phyloP scores from a whole-genome alignment of 2,329 filamentous ascomycete genomes.

The Penicillium crustosum region DNA sequence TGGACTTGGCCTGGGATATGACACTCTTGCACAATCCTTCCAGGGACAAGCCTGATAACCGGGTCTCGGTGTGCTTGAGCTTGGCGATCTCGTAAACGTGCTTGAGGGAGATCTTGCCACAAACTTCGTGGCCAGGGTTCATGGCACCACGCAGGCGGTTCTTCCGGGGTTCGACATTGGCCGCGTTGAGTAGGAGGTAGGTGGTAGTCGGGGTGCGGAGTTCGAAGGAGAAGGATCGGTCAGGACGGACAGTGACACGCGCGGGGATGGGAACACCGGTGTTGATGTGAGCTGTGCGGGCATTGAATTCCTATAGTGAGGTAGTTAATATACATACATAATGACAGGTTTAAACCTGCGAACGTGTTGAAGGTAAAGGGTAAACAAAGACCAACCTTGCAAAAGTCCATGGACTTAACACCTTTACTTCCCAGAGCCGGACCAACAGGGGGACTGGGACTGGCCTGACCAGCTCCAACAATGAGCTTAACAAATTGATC shows the following conservation, averaged over 20 bases:
- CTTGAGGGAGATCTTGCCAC: constrained; percentile 88
- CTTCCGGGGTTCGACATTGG: constrained; percentile 69
- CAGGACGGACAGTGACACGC: constrained; percentile 85
- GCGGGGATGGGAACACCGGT: constrained; percentile 85
- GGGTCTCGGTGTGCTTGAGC: constrained; percentile 81
- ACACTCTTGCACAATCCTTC: constrained; percentile 72
- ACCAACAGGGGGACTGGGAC: constrained; percentile 91
- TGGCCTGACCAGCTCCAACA: constrained; percentile 92
- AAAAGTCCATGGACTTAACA: constrained; percentile 99
- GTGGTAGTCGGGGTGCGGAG: constrained; percentile 93
- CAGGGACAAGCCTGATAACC: constrained; percentile 69
- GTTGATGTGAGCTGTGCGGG: constrained; percentile 79
- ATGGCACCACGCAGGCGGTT: constrained; percentile 72
- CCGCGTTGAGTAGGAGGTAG: constrained; percentile 81
- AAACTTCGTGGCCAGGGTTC: constrained; percentile 70
- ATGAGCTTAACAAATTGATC: constrained; percentile 94
- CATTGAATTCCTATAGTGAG: constrained; percentile 82
- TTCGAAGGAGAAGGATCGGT: constrained; percentile 91
- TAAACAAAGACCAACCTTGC: constrained; percentile 66
- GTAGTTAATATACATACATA: constrained; percentile 1
- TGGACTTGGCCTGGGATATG: constrained; percentile 72
- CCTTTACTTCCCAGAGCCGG: constrained; percentile 95
- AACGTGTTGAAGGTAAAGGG: background rate
- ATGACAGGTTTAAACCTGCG: too few species aligned
- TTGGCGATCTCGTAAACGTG: constrained; percentile 97